Percentiles rank a stretch among this genome's conserved stretches.
phyloP scores from a whole-genome alignment of 2,329 filamentous ascomycete genomes.

The Diaporthe citriasiana region DNA sequence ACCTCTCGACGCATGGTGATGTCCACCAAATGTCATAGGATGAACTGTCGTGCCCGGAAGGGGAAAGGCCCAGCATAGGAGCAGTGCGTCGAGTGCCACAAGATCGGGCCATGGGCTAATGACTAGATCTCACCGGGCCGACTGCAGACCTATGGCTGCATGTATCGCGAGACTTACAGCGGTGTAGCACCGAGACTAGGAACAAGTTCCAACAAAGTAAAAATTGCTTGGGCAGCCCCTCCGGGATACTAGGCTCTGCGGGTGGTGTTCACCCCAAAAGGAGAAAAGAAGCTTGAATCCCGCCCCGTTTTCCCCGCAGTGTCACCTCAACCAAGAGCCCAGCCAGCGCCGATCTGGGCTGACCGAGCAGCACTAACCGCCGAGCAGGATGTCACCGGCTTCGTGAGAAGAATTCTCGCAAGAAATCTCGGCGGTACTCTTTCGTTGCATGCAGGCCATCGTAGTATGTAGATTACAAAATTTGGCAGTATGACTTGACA shows the following conservation, averaged over 20 bases:
- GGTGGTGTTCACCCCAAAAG: constrained; percentile 7
- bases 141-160: constrained; percentile 29
- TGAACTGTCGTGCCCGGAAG: neutral
- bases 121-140: constrained; percentile 17
- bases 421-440: constrained; percentile 15
- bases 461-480: neutral
- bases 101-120: neutral
- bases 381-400: neutral
- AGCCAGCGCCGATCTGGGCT: constrained; percentile 23
- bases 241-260: neutral
- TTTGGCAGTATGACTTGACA: neutral
- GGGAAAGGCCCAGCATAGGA: neutral
- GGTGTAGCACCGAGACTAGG: neutral
- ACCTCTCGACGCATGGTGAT: constrained; percentile 6
- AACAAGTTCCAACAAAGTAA: neutral
- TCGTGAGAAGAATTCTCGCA: neutral
- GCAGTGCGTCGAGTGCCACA: constrained; percentile 1
- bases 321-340: neutral
- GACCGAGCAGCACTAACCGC: constrained; percentile 2
- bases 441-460: neutral
- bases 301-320: constrained; percentile 16
- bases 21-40: constrained; percentile 21
- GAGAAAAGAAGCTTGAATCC: constrained; percentile 13
- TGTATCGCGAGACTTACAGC: constrained; percentile 15
- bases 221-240: constrained; percentile 6